Evolutionary conservation across 208 protist genomes (phyloP).

Genomic region (Wallacemonas collosoma): DNA sequence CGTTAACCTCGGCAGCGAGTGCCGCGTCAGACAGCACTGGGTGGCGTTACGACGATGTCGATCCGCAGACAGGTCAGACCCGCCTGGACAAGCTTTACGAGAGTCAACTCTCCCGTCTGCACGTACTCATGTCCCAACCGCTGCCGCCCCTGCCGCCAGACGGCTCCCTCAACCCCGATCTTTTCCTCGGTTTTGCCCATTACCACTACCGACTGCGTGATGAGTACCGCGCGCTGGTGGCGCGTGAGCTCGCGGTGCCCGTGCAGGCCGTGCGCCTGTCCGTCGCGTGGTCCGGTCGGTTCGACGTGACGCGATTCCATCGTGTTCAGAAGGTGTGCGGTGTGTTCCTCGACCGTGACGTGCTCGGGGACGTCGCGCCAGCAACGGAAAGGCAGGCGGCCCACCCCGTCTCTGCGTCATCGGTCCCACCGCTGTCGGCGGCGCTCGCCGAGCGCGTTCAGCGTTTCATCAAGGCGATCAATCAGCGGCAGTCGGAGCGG

Average conservation of each 20-base stretch:
- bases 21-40: slow-evolving; percentile 15
- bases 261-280: slow-evolving; percentile 71
- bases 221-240: slow-evolving; percentile 78
- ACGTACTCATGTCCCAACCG: slow-evolving; percentile 59
- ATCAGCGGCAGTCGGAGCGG: slow-evolving; percentile 39
- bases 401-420: neutral
- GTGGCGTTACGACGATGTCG: slow-evolving; percentile 65
- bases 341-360: slow-evolving; percentile 40
- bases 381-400: neutral
- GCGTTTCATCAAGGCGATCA: slow-evolving; percentile 52
- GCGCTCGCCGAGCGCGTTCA: slow-evolving; percentile 41
- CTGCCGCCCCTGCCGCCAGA: slow-evolving; percentile 73
- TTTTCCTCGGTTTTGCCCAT: slow-evolving; percentile 83
- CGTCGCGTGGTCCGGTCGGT: slow-evolving; percentile 83
- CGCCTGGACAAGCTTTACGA: slow-evolving; percentile 68
- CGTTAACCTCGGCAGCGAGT: too few relatives aligned
- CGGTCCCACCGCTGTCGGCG: slow-evolving; percentile 16
- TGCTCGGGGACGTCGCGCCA: neutral
- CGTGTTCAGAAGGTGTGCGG: slow-evolving; percentile 81
- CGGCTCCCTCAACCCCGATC: slow-evolving; percentile 72
- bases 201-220: slow-evolving; percentile 84
- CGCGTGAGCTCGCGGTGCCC: slow-evolving; percentile 54
- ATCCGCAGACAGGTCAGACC: slow-evolving; percentile 57
- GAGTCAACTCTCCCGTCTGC: slow-evolving; percentile 55
- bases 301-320: slow-evolving; percentile 69